Base-by-base conservation (phyloP, 1,139 yeast genomes). In the Zygosaccharomyces sapae region DNA sequence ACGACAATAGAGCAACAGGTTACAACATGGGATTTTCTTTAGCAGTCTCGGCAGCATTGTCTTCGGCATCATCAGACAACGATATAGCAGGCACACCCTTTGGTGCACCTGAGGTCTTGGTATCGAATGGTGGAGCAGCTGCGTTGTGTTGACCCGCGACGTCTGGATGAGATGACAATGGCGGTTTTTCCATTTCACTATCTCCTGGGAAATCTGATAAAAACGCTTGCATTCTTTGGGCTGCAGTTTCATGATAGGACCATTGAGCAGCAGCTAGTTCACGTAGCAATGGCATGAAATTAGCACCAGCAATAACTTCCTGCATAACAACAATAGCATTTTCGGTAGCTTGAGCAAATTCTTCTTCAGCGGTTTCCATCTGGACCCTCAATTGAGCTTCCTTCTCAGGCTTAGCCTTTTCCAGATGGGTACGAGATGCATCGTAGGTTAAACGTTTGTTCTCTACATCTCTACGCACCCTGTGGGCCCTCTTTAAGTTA, bases 321-420 rank as follows among this genome's bases (percentile, higher is more conserved):
- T 83, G 87, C 92, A 88, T 83, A 52, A 86, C 80, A 44, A 81
- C 75, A 46, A 86, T 88, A 30, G 96, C 95, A 63, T 86, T 95
- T 69, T 88, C 96, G 31, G 89, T 90, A 18, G 92, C 86, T 56
- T 86, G 87, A 39, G 94, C 95, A 66, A 88, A 87, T 59, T 86
- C 94, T 60, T 88, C 96, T 69, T 88, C 95, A 38, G 90, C 83
- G 55, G 83, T 80, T 66, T 88, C 96, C 76, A 87, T 83, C 53
- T 81, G 79, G 43, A 83, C 85, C 57, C 92, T 75, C 53, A 86
- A 78, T 48, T 81, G 81, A 5, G 88, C 86, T 61, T 83, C 86
- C 63, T 82, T 82, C 56, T 81, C 81, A 4, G 95, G 90, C 62
- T 75, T 79, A 27, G 89, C 82, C 57, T 79, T 74, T 61, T 79